phyloP scores from a whole-genome alignment of 805 yeast species.

The Yamadazyma paraphyllophila region DNA sequence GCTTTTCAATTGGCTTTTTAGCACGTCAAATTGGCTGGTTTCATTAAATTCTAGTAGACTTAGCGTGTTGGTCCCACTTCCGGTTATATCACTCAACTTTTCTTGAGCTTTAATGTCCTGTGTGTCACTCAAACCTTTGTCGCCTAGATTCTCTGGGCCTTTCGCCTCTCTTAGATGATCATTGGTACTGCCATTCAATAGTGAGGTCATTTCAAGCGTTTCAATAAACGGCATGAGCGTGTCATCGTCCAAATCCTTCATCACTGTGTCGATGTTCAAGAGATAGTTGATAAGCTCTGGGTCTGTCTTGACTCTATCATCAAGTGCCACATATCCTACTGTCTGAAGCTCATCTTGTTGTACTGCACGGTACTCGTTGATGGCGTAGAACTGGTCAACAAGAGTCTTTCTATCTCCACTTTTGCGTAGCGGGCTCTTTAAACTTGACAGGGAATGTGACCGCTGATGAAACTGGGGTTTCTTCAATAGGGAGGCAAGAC shows the following conservation, averaged over 20 bases:
- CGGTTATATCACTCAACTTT: too few species aligned
- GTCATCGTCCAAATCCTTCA: slow-evolving; percentile 9
- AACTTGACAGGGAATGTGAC: slow-evolving; percentile 9
- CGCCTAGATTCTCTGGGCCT: neutral
- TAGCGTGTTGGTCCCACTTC: too few species aligned
- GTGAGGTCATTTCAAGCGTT: slow-evolving; percentile 5
- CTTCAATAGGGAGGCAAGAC: neutral
- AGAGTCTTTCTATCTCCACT: slow-evolving; percentile 29
- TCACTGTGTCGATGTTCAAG: slow-evolving; percentile 24
- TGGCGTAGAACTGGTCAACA: slow-evolving; percentile 36
- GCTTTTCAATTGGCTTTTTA: slow-evolving; percentile 18
- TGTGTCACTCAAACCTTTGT: too few species aligned
- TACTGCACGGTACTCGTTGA: slow-evolving; percentile 14
- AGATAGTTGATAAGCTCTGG: slow-evolving; percentile 25
- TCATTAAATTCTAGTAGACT: too few species aligned
- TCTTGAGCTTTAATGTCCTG: too few species aligned
- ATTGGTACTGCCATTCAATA: too few species aligned
- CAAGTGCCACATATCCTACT: slow-evolving; percentile 7
- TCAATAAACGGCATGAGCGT: slow-evolving; percentile 8
- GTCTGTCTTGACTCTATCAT: slow-evolving; percentile 9
- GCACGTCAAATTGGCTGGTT: slow-evolving; percentile 10
- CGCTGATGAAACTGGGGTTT: slow-evolving; percentile 5
- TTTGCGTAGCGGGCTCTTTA: slow-evolving; percentile 4
- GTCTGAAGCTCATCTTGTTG: slow-evolving; percentile 7
- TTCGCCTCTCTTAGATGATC: neutral